A percentile compares a stretch with the other conserved stretches of the same genome.
phyloP scores from a whole-genome alignment of 2,329 filamentous ascomycete genomes.

The Ophiostoma triangulosporum region DNA sequence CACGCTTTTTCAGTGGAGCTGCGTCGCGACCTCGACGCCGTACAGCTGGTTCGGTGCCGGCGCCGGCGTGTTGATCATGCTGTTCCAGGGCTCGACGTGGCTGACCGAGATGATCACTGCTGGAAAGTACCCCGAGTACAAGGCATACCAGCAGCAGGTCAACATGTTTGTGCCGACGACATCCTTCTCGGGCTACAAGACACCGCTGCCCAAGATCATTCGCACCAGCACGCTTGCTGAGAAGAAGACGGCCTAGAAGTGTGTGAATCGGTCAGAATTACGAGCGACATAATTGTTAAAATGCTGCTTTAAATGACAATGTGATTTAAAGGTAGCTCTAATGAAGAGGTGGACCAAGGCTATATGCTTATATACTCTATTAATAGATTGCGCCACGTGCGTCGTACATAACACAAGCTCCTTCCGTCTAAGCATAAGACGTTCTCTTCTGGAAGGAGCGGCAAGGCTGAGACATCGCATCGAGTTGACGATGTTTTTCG shows the following conservation, averaged over 20 bases:
- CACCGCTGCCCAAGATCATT: slow-evolving; percentile 32
- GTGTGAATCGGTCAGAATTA: too few species aligned
- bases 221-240: slow-evolving; percentile 37
- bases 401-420: not conserved
- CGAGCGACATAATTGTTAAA: too few species aligned
- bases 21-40: slow-evolving; percentile 53
- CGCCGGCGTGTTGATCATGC: slow-evolving; percentile 51
- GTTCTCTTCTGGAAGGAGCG: not conserved
- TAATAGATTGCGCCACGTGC: not conserved
- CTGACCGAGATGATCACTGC: slow-evolving; percentile 73
- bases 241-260: slow-evolving; percentile 24
- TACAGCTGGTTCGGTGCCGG: slow-evolving; percentile 72
- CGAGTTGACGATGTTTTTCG: too few species aligned
- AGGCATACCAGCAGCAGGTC: slow-evolving; percentile 68
- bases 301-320: too few species aligned
- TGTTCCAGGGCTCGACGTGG: slow-evolving; percentile 84
- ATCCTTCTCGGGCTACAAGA: slow-evolving; percentile 28
- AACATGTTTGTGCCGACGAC: slow-evolving; percentile 67
- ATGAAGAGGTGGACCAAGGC: too few species aligned
- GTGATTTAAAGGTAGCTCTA: too few species aligned
- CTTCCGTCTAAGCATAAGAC: not conserved
- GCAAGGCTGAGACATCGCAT: not conserved
- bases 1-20: slow-evolving; percentile 76
- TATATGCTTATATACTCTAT: not conserved
- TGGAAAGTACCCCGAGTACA: slow-evolving; percentile 80